Evolutionary conservation across 257 asterid genomes (phyloP), one percentile per base, ranked within the genome.

Genomic region (Lantana camara): DNA sequence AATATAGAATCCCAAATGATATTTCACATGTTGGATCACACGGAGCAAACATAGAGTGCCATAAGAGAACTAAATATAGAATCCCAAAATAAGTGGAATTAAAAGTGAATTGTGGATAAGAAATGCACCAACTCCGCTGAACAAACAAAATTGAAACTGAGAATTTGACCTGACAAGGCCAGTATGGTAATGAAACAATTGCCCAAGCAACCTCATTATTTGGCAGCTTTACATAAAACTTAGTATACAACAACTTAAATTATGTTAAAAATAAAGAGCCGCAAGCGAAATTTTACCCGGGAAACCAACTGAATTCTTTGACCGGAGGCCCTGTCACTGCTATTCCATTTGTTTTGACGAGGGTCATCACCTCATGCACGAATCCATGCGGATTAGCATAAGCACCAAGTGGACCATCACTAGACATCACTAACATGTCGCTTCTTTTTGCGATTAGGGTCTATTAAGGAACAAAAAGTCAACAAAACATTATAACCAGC

Each of bases 371-470:
- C 80, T 94, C 99, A 50, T 94, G 96, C 77, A 90, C 99, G 24
- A 29, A 79, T 58, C 99, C 97, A 63, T 88, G 82, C 38, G 89
- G 85, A 71, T 90, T 94, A 24, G 87, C 95, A 70, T 85, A 94
- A 62, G 96, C 96, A 66, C 96, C 95, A 42, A 94, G 95, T 13
- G 97, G 99, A 64, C 99, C 99, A 53, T 88, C 97, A 57, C 85
- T 86, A 12, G 99, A 94, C 97, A 90, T 94, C 77, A 90, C 92
- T 67, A 90, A 62, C 97, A 94, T 86, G 74, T 94, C 91, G 44
- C 95, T 90, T 79, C 97, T 83, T 72, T 79, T 88, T 47, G 91
- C 99, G 56, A 94, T 78, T 57, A 79, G 74, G 63, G 82, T 70
- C 99, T 93, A 56, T 50, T 27, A 62, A 57, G 69, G 47, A 57